Evolutionary conservation across 768 basidiomycete species (phyloP).

Genomic region (Solioccasus polychromus): DNA sequence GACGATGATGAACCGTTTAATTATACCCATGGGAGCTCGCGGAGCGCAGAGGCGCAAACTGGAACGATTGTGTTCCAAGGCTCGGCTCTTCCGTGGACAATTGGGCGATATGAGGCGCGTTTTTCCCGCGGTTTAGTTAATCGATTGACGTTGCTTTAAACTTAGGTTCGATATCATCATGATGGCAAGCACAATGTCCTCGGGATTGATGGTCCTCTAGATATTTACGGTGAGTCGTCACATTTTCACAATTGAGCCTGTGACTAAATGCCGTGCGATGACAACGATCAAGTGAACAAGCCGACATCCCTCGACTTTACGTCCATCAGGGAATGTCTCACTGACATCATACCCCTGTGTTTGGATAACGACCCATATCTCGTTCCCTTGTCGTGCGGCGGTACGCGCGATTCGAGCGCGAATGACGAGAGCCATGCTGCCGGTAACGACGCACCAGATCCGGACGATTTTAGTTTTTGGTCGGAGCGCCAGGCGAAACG

Average conservation of each 20-base stretch:
- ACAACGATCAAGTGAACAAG: constrained; percentile 56
- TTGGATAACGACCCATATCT: constrained; percentile 84
- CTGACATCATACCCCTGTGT: constrained; percentile 79
- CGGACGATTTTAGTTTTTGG: constrained; percentile 96
- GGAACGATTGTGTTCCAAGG: constrained; percentile 76
- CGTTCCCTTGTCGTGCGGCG: constrained; percentile 67
- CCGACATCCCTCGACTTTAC: constrained; percentile 61
- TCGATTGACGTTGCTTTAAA: constrained; percentile 1
- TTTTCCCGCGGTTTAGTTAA: background rate
- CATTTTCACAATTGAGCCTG: background rate
- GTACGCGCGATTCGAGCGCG: constrained; percentile 20
- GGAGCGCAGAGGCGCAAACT: constrained; percentile 43
- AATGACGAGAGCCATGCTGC: constrained; percentile 7
- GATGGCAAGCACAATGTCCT: constrained; percentile 98
- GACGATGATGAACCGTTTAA: constrained; percentile 77
- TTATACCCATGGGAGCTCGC: constrained; percentile 33
- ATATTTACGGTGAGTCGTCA: constrained; percentile 72
- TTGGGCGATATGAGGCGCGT: constrained; percentile 75
- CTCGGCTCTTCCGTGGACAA: constrained; percentile 80
- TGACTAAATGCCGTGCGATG: background rate
- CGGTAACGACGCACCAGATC: constrained; percentile 54
- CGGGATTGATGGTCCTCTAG: constrained; percentile 78
- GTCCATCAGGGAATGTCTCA: constrained; percentile 63
- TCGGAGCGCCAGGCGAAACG: constrained; percentile 85
- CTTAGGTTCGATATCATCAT: constrained; percentile 85